These are phyloP conservation scores for Neofusicoccum ribis DNA, from an alignment of 2,329 filamentous ascomycete genomes.

Conservation along the genomic window DNA sequence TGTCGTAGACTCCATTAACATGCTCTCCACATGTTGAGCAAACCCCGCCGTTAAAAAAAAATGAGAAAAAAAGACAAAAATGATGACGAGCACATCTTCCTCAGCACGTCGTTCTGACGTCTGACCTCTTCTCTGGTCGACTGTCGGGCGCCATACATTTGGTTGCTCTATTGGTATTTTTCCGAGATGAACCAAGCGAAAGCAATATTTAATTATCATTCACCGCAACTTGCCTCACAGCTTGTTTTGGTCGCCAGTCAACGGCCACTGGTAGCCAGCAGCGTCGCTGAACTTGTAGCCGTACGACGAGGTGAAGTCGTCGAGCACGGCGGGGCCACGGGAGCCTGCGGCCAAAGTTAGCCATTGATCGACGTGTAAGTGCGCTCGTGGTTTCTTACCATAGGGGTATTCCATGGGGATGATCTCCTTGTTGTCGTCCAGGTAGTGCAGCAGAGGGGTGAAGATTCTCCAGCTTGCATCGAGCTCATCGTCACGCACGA, in stretches of 20 bases:
- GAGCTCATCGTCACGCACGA: constrained; percentile 67
- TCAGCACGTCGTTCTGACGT: constrained; percentile 7
- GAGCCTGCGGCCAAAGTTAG: constrained; percentile 65
- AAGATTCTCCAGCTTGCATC: constrained; percentile 99
- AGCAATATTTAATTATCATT: neutral
- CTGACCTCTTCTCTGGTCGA: neutral
- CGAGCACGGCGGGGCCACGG: constrained; percentile 90
- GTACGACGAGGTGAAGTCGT: constrained; percentile 97
- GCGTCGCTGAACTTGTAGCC: constrained; percentile 99
- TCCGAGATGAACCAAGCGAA: constrained; percentile 3
- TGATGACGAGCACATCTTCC: neutral
- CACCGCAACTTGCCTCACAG: constrained; percentile 57
- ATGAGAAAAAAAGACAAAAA: neutral
- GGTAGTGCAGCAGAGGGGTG: constrained; percentile 93
- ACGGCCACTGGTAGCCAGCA: constrained; percentile 85
- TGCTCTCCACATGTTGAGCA: constrained; percentile 8
- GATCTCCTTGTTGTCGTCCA: constrained; percentile 99
- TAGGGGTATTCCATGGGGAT: constrained; percentile 99
- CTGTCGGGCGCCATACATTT: constrained; percentile 7
- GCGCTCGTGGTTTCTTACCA: constrained; percentile 60
- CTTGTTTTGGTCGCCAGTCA: constrained; percentile 75
- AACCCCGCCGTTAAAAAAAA: neutral
- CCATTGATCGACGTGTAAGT: constrained; percentile 14
- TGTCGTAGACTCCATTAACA: constrained; percentile 17
- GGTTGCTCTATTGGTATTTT: constrained; percentile 19